Evolutionary conservation across 257 asterid genomes (phyloP).

Genomic region (Paulownia fortunei): DNA sequence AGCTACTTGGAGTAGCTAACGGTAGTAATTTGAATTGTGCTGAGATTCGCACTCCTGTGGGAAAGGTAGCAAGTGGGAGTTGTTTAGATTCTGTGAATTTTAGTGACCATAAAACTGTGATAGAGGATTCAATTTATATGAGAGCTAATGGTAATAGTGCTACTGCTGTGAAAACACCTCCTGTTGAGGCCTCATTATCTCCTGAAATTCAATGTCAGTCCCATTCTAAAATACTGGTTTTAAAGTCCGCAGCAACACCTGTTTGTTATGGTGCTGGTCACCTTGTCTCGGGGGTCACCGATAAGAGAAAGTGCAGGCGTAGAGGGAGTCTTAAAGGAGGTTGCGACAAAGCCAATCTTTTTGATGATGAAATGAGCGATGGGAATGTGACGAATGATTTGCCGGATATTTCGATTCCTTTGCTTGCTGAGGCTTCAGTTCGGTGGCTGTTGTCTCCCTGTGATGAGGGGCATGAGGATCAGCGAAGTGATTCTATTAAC

Average conservation of each 20-base stretch:
- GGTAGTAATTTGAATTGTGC: slow-evolving; percentile 18
- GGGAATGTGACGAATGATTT: slow-evolving; percentile 30
- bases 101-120: slow-evolving; percentile 18
- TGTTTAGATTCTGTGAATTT: slow-evolving; percentile 35
- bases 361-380: slow-evolving; percentile 24
- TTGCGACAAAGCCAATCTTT: slow-evolving; percentile 28
- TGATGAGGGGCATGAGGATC: slow-evolving; percentile 33
- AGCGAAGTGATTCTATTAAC: slow-evolving; percentile 28
- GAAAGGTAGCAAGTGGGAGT: slow-evolving; percentile 35
- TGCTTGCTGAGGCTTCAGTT: slow-evolving; percentile 68
- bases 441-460: slow-evolving; percentile 63
- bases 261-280: slow-evolving; percentile 84
- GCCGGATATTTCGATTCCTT: slow-evolving; percentile 53
- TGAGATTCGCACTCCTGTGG: slow-evolving; percentile 53
- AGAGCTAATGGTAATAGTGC: slow-evolving; percentile 18
- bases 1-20: slow-evolving; percentile 27
- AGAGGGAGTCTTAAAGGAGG: slow-evolving; percentile 78
- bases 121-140: slow-evolving; percentile 32
- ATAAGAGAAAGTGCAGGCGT: slow-evolving; percentile 73
- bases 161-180: slow-evolving; percentile 65
- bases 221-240: slow-evolving; percentile 40
- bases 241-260: slow-evolving; percentile 58
- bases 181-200: slow-evolving; percentile 81
- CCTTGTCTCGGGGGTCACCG: slow-evolving; percentile 75
- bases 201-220: slow-evolving; percentile 75